Evolutionary conservation across 306 rosid genomes (phyloP), one percentile per base, ranked within the genome.

Genomic region (Gastrolobium villosum): DNA sequence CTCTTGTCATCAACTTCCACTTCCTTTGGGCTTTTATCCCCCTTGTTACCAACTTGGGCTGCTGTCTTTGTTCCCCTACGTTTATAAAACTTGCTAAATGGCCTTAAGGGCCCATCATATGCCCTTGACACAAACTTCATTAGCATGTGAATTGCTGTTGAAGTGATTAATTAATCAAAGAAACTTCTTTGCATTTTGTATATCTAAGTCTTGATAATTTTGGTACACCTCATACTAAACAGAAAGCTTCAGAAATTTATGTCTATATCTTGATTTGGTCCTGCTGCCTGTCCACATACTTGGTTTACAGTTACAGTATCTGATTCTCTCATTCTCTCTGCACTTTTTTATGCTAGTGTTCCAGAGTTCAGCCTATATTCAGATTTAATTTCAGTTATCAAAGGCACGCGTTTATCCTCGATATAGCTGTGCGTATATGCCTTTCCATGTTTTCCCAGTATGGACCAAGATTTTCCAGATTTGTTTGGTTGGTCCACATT

Each of bases 71-170:
- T n/a, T n/a, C n/a, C n/a, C n/a, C n/a, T n/a, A n/a, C n/a, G n/a
- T n/a, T n/a, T n/a, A n/a, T n/a, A n/a, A n/a, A n/a, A n/a, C n/a
- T n/a, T n/a, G n/a, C n/a, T n/a, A n/a, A n/a, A n/a, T n/a, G n/a
- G n/a, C n/a, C n/a, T n/a, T n/a, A n/a, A n/a, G n/a, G n/a, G n/a
- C n/a, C n/a, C n/a, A n/a, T n/a, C n/a, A n/a, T n/a, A n/a, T 56
- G 78, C 34, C 65, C 62, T 62, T 44, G 75, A 63, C 56, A 8
- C 7, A 49, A 70, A 70, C 70, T 63, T 65, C 5, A 35, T 55
- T n/a, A 71, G 49, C 49, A 32, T 49, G 46, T 54, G 28, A 44
- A 28, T 70, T 62, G 64, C 48, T 77, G 53, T 48, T 34, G 43
- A 39, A 4, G 40, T 57, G 55, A 55, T 28, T 65, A 54, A 30